Percentiles rank a stretch among this genome's conserved stretches.
phyloP scores from a whole-genome alignment of 495 filamentous ascomycete species.

The Xylaria bambusicola region DNA sequence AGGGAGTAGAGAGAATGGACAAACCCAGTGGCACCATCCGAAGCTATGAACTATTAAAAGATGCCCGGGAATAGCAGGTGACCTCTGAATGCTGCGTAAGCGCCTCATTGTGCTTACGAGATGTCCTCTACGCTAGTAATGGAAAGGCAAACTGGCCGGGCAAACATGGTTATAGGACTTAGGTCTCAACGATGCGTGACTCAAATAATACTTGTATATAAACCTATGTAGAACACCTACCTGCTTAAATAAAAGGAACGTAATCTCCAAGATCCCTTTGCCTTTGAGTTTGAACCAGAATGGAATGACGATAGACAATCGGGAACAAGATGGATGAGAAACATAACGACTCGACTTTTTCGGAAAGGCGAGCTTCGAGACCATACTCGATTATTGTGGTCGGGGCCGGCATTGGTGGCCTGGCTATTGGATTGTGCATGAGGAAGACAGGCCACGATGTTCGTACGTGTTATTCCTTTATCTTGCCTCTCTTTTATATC shows the following conservation, averaged over 20 bases:
- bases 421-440: slow-evolving; percentile 17
- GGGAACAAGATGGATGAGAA: slow-evolving; percentile 1
- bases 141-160: neutral
- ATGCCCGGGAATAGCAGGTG: neutral
- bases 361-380: slow-evolving; percentile 14
- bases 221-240: neutral
- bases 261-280: too few relatives aligned
- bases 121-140: neutral
- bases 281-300: too few relatives aligned
- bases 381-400: slow-evolving; percentile 20
- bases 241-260: neutral
- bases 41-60: too few relatives aligned
- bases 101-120: neutral
- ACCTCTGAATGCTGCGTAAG: neutral
- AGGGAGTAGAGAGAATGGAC: neutral
- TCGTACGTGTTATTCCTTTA: neutral
- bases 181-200: neutral
- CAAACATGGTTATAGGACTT: neutral
- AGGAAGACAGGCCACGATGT: slow-evolving; percentile 22
- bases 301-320: neutral
- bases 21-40: neutral
- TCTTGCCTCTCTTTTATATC: neutral
- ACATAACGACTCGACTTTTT: slow-evolving; percentile 4
- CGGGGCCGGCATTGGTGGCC: slow-evolving; percentile 24
- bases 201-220: neutral